Percentiles rank a stretch among this genome's conserved stretches.
phyloP scores from a whole-genome alignment of 176 grass and related monocot genomes.

The Themeda triandra region DNA sequence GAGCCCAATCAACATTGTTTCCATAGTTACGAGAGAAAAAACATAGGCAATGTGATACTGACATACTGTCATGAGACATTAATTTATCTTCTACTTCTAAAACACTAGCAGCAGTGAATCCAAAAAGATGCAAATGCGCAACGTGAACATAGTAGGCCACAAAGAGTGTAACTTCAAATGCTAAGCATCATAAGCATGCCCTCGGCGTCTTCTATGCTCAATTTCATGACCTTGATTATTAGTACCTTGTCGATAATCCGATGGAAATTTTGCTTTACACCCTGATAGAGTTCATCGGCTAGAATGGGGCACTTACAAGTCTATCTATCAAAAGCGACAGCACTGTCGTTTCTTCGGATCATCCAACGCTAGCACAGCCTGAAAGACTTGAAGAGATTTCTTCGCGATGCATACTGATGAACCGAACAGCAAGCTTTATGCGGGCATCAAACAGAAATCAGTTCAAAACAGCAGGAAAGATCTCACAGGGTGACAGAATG shows the following conservation, averaged over 20 bases:
- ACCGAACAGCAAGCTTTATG: neutral
- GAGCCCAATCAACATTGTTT: too few relatives aligned
- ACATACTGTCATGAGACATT: too few relatives aligned
- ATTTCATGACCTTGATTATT: neutral
- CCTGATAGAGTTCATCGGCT: neutral
- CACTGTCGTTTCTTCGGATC: neutral
- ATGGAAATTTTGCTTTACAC: neutral
- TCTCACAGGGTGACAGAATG: neutral
- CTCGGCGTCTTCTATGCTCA: neutral
- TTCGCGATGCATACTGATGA: neutral
- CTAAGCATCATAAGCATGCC: neutral
- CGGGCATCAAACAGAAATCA: neutral
- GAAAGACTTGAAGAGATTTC: neutral
- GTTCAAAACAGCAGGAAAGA: neutral
- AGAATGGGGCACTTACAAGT: neutral
- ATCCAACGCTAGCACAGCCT: neutral
- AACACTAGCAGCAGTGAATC: too few relatives aligned
- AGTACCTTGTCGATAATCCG: neutral
- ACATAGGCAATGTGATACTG: too few relatives aligned
- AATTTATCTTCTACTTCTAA: too few relatives aligned
- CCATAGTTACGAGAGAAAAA: too few relatives aligned
- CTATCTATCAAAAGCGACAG: neutral
- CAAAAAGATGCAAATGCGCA: too few relatives aligned
- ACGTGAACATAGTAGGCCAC: too few relatives aligned
- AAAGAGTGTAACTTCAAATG: too few relatives aligned